Conservation (phyloP, 805 yeast species). For the Lipomyces yamanashiensis region DNA sequence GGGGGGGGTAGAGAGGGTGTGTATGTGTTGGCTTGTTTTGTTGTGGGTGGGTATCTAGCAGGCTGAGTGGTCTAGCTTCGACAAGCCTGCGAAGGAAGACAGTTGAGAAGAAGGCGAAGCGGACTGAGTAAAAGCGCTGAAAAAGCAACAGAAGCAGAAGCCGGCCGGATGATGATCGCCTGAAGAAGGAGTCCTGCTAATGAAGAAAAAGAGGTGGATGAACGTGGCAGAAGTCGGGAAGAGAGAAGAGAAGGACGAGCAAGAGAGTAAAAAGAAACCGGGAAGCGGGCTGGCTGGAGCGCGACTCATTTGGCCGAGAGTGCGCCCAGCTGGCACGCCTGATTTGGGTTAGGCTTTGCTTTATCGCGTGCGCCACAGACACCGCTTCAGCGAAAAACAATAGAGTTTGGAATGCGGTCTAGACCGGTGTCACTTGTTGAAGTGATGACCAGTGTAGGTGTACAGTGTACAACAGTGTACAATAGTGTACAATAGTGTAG, state of each 20-base stretch:
- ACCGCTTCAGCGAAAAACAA: neutral
- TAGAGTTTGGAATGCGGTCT: neutral
- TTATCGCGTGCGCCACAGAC: slow-evolving; percentile 19
- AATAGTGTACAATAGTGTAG: too few species aligned
- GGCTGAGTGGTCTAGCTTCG: neutral
- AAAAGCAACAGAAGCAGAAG: slow-evolving; percentile 1
- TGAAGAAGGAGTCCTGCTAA: too few species aligned
- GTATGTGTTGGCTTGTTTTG: neutral
- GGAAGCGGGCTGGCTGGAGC: slow-evolving; percentile 18
- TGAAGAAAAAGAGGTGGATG: neutral
- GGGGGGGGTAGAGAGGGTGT: neutral
- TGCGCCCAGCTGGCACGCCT: neutral
- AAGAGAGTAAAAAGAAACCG: slow-evolving; percentile 2
- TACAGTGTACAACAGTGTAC: too few species aligned
- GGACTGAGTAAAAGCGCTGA: neutral
- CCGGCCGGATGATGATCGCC: neutral
- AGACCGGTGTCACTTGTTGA: slow-evolving; percentile 12
- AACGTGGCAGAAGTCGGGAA: neutral
- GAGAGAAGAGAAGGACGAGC: slow-evolving; percentile 3
- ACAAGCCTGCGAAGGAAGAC: neutral
- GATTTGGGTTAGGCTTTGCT: slow-evolving; percentile 8
- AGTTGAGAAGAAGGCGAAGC: neutral
- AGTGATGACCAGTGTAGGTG: too few species aligned
- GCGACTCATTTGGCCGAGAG: slow-evolving; percentile 10
- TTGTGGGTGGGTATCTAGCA: neutral